These are phyloP conservation scores for Borovskyia barvae DNA, from an alignment of 208 protist species.

Conservation along the genomic window DNA sequence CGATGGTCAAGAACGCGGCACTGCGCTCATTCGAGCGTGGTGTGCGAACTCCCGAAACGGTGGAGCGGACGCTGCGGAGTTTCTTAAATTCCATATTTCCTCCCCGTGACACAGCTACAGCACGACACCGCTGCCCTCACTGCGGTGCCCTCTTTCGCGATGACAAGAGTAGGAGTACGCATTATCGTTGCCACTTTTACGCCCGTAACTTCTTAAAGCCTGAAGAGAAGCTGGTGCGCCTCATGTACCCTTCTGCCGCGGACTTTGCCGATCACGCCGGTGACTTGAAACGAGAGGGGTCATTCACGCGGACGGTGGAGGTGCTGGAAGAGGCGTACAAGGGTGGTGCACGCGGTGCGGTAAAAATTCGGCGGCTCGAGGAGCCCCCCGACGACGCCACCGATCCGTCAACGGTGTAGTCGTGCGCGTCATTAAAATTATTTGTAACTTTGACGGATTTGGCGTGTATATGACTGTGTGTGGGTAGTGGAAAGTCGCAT, in stretches of 20 bases:
- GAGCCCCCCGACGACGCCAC: constrained; percentile 9
- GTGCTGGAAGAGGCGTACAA: constrained; percentile 49
- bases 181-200: constrained; percentile 84
- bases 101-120: constrained; percentile 16
- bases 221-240: constrained; percentile 69
- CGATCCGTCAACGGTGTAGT: too few species aligned
- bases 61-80: constrained; percentile 42
- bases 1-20: constrained; percentile 9
- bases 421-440: too few species aligned
- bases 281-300: constrained; percentile 29
- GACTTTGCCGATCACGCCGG: constrained; percentile 55
- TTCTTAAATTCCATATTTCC: constrained; percentile 74
- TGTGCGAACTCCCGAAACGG: constrained; percentile 31
- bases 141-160: constrained; percentile 55
- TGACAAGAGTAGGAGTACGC: constrained; percentile 48
- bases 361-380: constrained; percentile 38
- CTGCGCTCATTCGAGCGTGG: constrained; percentile 21
- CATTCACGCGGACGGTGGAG: constrained; percentile 36
- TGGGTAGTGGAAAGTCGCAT: too few species aligned
- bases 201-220: constrained; percentile 47
- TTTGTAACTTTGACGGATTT: too few species aligned
- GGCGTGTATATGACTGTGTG: too few species aligned
- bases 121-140: constrained; percentile 54
- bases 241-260: constrained; percentile 50
- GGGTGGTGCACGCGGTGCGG: constrained; percentile 27